A percentile compares a stretch with the other conserved stretches of the same genome.
These are phyloP conservation scores for Termitomyces sp. DNA, from an alignment of 768 basidiomycete species.

Conservation along the genomic window DNA sequence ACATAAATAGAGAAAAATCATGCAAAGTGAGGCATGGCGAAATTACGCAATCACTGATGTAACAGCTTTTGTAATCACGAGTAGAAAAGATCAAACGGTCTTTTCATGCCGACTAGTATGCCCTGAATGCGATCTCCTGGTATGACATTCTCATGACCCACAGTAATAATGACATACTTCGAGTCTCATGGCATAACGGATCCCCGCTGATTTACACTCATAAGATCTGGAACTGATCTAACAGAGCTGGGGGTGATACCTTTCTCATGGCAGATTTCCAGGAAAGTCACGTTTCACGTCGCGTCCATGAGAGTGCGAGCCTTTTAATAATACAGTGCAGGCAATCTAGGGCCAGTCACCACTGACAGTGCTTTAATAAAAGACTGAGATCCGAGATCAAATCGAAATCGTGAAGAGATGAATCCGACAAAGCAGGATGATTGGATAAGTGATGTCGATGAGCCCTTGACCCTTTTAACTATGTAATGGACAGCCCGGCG, in stretches of 20 bases:
- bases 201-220: neutral
- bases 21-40: neutral
- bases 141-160: neutral
- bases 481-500: neutral
- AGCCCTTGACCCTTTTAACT: too few relatives aligned
- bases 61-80: neutral
- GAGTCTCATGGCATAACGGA: neutral
- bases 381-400: neutral
- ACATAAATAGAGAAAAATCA: neutral
- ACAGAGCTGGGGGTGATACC: neutral
- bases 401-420: neutral
- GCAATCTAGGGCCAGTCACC: too few relatives aligned
- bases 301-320: neutral
- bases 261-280: neutral
- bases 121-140: neutral
- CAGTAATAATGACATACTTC: neutral
- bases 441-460: neutral
- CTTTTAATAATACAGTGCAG: neutral
- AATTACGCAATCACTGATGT: neutral
- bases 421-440: neutral
- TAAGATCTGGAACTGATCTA: neutral
- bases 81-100: neutral
- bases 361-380: too few relatives aligned
- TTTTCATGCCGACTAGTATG: neutral
- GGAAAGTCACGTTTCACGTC: neutral